Percentiles rank a stretch among this genome's conserved stretches.
Conservation (phyloP, 768 basidiomycete species). For the Podaxis mareebaensis region DNA sequence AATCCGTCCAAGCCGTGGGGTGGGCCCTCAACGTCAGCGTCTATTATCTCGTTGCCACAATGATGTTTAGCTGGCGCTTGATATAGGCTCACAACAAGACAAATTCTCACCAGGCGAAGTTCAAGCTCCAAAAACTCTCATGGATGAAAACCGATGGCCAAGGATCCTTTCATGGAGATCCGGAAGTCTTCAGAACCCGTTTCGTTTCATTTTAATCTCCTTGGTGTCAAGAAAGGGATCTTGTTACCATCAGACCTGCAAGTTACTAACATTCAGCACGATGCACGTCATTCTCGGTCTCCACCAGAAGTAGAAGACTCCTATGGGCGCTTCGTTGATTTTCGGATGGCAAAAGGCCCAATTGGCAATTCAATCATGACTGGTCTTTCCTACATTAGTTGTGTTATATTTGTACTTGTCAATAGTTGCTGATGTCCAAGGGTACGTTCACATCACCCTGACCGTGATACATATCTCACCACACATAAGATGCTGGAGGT, state of each 20-base stretch:
- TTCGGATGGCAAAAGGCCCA: slow-evolving; percentile 2
- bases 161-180: slow-evolving; percentile 8
- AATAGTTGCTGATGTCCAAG: slow-evolving; percentile 11
- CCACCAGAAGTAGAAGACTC: neutral
- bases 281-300: slow-evolving; percentile 5
- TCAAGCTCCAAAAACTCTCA: neutral
- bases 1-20: neutral
- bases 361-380: slow-evolving; percentile 4
- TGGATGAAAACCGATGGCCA: slow-evolving; percentile 9
- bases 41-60: too few species aligned
- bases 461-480: slow-evolving; percentile 19
- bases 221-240: neutral
- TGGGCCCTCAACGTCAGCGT: neutral
- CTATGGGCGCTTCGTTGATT: neutral
- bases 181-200: neutral
- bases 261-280: neutral
- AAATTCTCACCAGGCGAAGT: neutral
- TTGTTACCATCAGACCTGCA: slow-evolving; percentile 4
- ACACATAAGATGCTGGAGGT: slow-evolving; percentile 23
- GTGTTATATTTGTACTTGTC: slow-evolving; percentile 13
- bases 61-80: too few species aligned
- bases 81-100: neutral
- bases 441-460: slow-evolving; percentile 17
- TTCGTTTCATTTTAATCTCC: slow-evolving; percentile 10
- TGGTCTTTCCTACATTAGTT: neutral